Evolutionary conservation across 495 filamentous ascomycete species (phyloP), one percentile per base, ranked within the genome.

Genomic region (Podospora comata): DNA sequence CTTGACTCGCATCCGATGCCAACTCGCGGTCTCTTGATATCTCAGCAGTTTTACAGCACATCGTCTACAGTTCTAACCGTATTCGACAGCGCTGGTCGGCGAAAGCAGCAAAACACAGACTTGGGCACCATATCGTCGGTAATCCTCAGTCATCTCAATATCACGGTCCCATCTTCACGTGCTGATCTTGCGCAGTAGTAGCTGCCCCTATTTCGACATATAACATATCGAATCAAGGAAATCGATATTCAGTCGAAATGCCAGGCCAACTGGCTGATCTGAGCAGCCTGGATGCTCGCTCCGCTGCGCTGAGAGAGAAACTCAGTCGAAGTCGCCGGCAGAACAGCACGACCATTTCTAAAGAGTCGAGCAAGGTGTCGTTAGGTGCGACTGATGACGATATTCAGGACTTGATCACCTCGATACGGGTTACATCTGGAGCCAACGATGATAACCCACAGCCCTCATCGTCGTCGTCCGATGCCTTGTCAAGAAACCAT

Each of bases 221-320:
- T 48, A 11, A 5, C 9, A 48, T 48, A 48, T 48, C 39, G 39
- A 48, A 16, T 48, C 13, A 32, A 32, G 4, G 4, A 32, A 7
- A 3, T 48, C 39, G 39, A 48, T 48, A 48, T 48, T 48, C 2
- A 48, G 39, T 48, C 39, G 39, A 48, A 48, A 48, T 48, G 39
- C 13, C 39, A 11, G 13, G n/a, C 20, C 54, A 56, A 60, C 58
- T 19, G 7, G 30, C 30, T 7, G 39, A 48, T 61, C 59, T 23
- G 9, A 30, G 4, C 26, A 16, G 5, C 13, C 59, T 72, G 15
- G 70, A 71, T 55, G 72, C 72, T 4, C 74, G 72, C 23, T 67
- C 72, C 4, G 72, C 74, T 4, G 67, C 71, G 56, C 72, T 76
- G 6, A 76, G 71, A 62, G 64, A 76, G 54, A 76, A 70, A 56